phyloP scores from a whole-genome alignment of 1,284 basidiomycete genomes.

The Pyrrhoderma lamaoense region DNA sequence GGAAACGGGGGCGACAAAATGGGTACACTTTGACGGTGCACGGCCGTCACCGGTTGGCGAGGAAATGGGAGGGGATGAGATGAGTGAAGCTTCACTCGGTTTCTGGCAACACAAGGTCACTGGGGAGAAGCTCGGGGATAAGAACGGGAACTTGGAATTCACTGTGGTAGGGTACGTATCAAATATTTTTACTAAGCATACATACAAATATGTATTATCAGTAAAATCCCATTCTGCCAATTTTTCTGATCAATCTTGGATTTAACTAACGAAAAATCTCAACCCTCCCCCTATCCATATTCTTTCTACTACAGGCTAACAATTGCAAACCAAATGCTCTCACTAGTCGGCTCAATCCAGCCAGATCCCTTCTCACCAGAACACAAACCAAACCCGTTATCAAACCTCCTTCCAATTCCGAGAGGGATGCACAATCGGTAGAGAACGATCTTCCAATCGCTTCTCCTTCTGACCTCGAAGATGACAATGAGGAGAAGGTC shows the following conservation, averaged over 20 bases:
- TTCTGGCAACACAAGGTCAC: constrained; percentile 78
- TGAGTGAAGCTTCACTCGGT: constrained; percentile 40
- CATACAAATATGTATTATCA: too few relatives aligned
- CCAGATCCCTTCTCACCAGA: constrained; percentile 73
- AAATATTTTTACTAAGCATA: not conserved
- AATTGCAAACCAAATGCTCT: constrained; percentile 93
- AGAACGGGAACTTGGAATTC: constrained; percentile 68
- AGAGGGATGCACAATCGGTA: constrained; percentile 1
- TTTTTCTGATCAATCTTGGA: too few relatives aligned
- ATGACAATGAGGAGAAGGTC: not conserved
- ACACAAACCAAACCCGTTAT: constrained; percentile 36
- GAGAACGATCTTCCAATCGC: constrained; percentile 3
- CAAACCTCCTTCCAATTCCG: not conserved
- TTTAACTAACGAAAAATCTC: too few relatives aligned
- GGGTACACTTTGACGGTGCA: too few relatives aligned
- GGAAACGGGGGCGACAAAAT: too few relatives aligned
- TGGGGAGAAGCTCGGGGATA: constrained; percentile 65
- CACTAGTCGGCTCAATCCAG: constrained; percentile 86
- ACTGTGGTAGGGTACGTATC: constrained; percentile 76
- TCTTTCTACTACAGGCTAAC: constrained; percentile 54
- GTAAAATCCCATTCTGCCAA: too few relatives aligned
- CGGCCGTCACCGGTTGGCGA: constrained; percentile 11
- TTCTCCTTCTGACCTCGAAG: too few relatives aligned
- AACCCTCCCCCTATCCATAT: constrained; percentile 14
- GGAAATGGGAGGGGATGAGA: constrained; percentile 25